These are phyloP conservation scores for Casaregolazyma suthepensis DNA, from an alignment of 1,139 yeast species.

Conservation along the genomic window DNA sequence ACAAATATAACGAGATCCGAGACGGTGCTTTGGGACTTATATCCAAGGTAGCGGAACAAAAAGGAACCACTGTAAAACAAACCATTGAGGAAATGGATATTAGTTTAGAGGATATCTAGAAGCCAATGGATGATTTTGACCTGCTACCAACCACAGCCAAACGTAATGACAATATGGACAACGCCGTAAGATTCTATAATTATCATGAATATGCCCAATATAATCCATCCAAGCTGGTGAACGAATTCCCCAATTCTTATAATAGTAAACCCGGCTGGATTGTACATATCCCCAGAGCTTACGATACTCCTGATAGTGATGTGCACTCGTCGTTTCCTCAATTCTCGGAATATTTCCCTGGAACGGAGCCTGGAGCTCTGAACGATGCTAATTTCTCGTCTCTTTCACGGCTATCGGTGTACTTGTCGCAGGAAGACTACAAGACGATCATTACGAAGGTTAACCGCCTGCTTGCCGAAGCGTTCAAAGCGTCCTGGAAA, in stretches of 20 bases:
- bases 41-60: conserved; percentile 47
- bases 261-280: conserved; percentile 41
- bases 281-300: conserved; percentile 55
- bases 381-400: conserved; percentile 20
- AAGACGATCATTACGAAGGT: conserved; percentile 38
- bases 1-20: conserved; percentile 44
- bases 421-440: conserved; percentile 38
- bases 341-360: conserved; percentile 55
- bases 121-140: not conserved
- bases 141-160: not conserved
- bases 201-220: conserved; percentile 24
- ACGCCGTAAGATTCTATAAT: conserved; percentile 22
- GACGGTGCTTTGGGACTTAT: conserved; percentile 47
- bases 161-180: not conserved
- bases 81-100: conserved; percentile 36
- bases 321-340: conserved; percentile 40
- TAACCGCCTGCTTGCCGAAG: conserved; percentile 40
- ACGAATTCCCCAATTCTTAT: conserved; percentile 46
- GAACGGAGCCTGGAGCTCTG: conserved; percentile 61
- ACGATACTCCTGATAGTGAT: conserved; percentile 28
- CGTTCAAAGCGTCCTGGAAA: conserved; percentile 37
- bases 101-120: conserved; percentile 3
- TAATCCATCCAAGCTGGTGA: conserved; percentile 9
- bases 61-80: conserved; percentile 39
- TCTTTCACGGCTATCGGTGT: conserved; percentile 46